Base-by-base conservation (phyloP, 257 asterid genomes). In the Rauvolfia tetraphylla region DNA sequence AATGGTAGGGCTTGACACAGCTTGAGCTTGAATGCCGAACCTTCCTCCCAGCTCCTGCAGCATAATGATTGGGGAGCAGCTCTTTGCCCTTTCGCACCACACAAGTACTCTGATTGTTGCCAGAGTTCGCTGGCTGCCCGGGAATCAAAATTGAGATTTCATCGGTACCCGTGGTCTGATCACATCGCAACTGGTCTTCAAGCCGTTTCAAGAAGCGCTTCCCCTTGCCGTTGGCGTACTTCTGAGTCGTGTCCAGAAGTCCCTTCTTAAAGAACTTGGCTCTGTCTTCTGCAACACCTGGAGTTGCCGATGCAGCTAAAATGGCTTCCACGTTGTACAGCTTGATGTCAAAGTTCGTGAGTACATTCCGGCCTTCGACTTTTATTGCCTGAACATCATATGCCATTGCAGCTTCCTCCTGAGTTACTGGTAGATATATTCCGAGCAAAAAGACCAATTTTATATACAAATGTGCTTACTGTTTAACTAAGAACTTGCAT, bases 381-480 rank as follows among this genome's bases (percentile, higher is more conserved):
- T 42, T 68, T 23, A 68, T 68, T 3, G 12, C 2, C 13, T 41
- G 38, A 12, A 68, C 4, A n/a, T 68, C 73, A 68, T 41, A 42
- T 41, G 73, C 73, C 56, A 71, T 71, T 15, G 75, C 61, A 15
- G 61, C 75, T 71, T 71, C 42, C 38, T 71, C 75, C 42, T 14
- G n/a, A 14, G 57, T 12, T 7, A 27, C 74, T 69, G 58, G 29
- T 15, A 67, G 33, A 49, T 14, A 49, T 49, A 46, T 46, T 46
- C 51, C 9, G 12, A 14, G 44, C 44, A 9, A 46, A 46, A 5
- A 54, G 6, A 0, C 10, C 2, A 54, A 54, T 23, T 54, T 20
- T 53, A 44, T 44, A 39, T 41, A 9, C 4, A 41, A 2, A 51
- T 18, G 57, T 54, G 11, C 59, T 54, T 22, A 3, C 5, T 22